Percentiles rank a stretch among this genome's conserved stretches.
Evolutionary conservation across 306 rosid genomes (phyloP).

Genomic region (Castanospermum australe): DNA sequence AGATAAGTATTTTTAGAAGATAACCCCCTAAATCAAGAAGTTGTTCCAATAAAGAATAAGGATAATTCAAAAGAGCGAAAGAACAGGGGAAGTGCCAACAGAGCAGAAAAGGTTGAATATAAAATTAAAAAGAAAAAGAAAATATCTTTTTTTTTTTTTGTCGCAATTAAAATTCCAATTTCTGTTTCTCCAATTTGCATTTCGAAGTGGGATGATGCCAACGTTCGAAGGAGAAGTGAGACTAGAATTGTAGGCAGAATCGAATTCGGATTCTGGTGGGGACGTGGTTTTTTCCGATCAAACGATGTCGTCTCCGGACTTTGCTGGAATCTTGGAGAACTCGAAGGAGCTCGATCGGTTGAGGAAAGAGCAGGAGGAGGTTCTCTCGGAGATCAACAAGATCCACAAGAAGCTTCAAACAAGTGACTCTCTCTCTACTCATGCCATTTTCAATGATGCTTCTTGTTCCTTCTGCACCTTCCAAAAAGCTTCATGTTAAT

Average conservation of each 20-base stretch:
- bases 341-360: conserved; percentile 91
- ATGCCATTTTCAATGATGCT: neutral
- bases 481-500: neutral
- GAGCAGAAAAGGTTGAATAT: too few relatives aligned
- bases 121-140: neutral
- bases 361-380: conserved; percentile 74
- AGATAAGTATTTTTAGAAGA: too few relatives aligned
- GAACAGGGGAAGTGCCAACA: too few relatives aligned
- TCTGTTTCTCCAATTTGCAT: neutral
- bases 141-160: neutral
- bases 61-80: too few relatives aligned
- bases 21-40: too few relatives aligned
- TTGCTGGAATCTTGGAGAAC: conserved; percentile 64
- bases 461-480: neutral
- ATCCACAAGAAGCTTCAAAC: conserved; percentile 90
- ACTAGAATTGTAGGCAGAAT: conserved; percentile 18
- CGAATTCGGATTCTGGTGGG: neutral
- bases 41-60: too few relatives aligned
- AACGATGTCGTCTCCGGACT: conserved; percentile 78
- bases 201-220: neutral
- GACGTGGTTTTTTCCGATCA: neutral
- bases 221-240: neutral
- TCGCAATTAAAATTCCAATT: neutral
- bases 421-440: conserved; percentile 37
- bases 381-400: conserved; percentile 83